Evolutionary conservation across 2,329 filamentous ascomycete genomes (phyloP).

Genomic region (Byssochlamys sp.): DNA sequence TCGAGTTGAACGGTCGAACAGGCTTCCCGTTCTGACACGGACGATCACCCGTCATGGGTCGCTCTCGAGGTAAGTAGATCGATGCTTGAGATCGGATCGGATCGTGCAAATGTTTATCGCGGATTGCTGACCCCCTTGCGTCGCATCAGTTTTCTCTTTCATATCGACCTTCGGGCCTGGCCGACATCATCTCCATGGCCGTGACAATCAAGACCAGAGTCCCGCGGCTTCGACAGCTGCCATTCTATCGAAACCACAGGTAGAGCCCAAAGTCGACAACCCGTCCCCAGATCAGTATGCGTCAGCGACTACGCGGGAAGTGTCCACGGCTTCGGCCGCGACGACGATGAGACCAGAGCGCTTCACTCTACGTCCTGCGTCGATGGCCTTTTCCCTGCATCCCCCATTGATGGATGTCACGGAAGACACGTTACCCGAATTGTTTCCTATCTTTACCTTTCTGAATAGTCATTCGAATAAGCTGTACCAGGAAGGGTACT

Average conservation of each 20-base stretch:
- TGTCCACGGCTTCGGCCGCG: not conserved
- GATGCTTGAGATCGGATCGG: slow-evolving; percentile 4
- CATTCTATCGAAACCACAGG: not conserved
- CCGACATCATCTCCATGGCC: slow-evolving; percentile 18
- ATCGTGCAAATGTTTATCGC: not conserved
- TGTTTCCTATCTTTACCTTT: slow-evolving; percentile 86
- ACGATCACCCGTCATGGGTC: slow-evolving; percentile 20
- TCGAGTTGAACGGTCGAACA: not conserved
- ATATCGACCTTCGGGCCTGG: slow-evolving; percentile 53
- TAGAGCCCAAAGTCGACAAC: not conserved
- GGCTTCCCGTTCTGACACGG: not conserved
- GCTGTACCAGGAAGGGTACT: slow-evolving; percentile 95
- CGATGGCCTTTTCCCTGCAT: slow-evolving; percentile 77
- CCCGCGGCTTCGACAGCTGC: not conserved
- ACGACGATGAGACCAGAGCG: slow-evolving; percentile 26
- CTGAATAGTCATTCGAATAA: slow-evolving; percentile 94
- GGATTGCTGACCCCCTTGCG: slow-evolving; percentile 34
- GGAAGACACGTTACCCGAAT: slow-evolving; percentile 78
- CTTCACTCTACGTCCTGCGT: slow-evolving; percentile 60
- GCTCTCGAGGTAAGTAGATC: slow-evolving; percentile 28
- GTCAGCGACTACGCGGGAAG: not conserved
- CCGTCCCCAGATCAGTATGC: not conserved
- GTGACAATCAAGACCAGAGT: not conserved
- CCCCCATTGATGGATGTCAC: slow-evolving; percentile 77
- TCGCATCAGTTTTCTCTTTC: slow-evolving; percentile 65